Conservation (phyloP, 2,329 filamentous ascomycete genomes). For the Fragosphaeria purpurea region DNA sequence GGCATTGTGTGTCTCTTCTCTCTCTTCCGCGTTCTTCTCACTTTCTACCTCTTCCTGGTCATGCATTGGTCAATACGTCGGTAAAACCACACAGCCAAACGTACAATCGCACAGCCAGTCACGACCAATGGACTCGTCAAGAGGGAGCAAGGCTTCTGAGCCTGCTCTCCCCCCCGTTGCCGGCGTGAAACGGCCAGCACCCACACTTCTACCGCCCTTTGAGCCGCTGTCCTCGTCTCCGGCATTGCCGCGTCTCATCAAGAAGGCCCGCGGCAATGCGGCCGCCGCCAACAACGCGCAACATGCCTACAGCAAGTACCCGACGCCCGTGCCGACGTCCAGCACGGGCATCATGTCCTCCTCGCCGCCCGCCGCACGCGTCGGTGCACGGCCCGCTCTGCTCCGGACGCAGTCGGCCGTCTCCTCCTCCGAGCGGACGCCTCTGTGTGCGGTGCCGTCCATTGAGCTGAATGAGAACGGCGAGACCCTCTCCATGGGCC, state of each 20-base stretch:
- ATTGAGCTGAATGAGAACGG: conserved; percentile 74
- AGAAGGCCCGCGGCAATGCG: conserved; percentile 28
- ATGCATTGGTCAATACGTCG: conserved; percentile 6
- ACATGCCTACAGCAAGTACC: conserved; percentile 60
- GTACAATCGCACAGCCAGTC: background rate
- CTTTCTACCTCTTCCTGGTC: conserved; percentile 1
- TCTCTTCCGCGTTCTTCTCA: background rate
- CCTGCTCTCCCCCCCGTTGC: conserved; percentile 27
- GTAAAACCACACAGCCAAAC: background rate
- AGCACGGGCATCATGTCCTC: conserved; percentile 86
- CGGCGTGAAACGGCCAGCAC: conserved; percentile 50
- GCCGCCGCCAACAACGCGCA: conserved; percentile 12
- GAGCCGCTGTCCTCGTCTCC: conserved; percentile 73
- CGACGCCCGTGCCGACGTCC: conserved; percentile 87
- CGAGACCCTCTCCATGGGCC: conserved; percentile 74
- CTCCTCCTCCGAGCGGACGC: conserved; percentile 68
- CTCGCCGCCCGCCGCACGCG: conserved; percentile 51
- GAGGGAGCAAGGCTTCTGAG: conserved; percentile 21
- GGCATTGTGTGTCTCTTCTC: background rate
- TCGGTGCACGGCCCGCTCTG: conserved; percentile 33
- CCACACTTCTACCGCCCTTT: conserved; percentile 67
- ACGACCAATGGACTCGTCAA: conserved; percentile 31
- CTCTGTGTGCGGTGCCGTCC: conserved; percentile 73
- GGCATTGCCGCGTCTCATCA: conserved; percentile 55
- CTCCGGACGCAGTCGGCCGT: conserved; percentile 53